Evolutionary conservation across 1,139 yeast species (phyloP), one percentile per base, ranked within the genome.

Genomic region (Debaryomyces nepalensis): DNA sequence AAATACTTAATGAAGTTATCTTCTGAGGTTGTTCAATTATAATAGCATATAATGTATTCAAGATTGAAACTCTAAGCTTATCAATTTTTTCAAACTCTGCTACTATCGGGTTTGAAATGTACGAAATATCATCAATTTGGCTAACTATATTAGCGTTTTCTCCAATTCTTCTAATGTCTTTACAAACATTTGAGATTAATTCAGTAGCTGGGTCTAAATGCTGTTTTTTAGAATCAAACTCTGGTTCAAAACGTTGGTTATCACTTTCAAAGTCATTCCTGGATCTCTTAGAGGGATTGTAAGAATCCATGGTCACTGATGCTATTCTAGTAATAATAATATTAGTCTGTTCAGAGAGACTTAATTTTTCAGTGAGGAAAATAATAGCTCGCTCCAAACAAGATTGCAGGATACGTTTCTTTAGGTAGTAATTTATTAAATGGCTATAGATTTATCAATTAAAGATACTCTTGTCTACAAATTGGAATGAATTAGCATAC

Each of bases 21-120:
- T 91, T 93, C 53, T 91, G 96, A 1, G 98, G 98, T 63, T 91
- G 97, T 63, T 93, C 99, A 31, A 78, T 65, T 7, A 87, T 73
- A 33, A 87, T 79, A 1, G 96, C 89, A 46, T 75, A 75, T 23
- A 89, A 63, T 1, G 90, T 86, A 40, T 75, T 73, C 53, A 85
- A 69, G 16, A 86, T 70, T 12, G 84, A 79, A 39, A 66, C 68
- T 46, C 89, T 75, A 48, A 84, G 77, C 43, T 75, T 75, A 48
- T 81, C 84, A 45, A 84, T 86, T 46, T 76, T 77, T 50, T 81
- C 89, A 52, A 84, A 81, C 53, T 84, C 90, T 26, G 81, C 82
- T 35, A 81, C 81, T 31, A 82, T 82, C 11, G 85, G 91, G 47
- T 71, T 81, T 48, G 81, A 77, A 60, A 75, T 81, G 59, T 82